A percentile compares a stretch with the other conserved stretches of the same genome.
These are phyloP conservation scores for Corinectria fuckeliana DNA, from an alignment of 2,329 filamentous ascomycete species.

Conservation along the genomic window DNA sequence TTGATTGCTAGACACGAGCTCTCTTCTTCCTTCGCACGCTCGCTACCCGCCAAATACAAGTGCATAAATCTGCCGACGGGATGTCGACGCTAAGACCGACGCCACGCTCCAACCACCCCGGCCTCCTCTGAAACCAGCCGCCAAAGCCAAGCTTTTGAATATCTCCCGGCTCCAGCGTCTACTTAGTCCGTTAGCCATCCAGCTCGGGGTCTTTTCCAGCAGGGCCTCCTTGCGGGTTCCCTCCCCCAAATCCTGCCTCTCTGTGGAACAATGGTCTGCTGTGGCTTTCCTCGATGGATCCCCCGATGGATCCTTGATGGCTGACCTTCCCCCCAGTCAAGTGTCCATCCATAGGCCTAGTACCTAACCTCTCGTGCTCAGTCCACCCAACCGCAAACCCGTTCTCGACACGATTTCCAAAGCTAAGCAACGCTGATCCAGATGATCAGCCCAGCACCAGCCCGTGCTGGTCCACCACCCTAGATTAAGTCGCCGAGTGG, in stretches of 20 bases:
- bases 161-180: constrained; percentile 12
- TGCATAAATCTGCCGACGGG: too few relatives aligned
- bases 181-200: too few relatives aligned
- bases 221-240: neutral
- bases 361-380: neutral
- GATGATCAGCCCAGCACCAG: constrained; percentile 8
- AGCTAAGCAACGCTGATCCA: constrained; percentile 1
- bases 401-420: too few relatives aligned
- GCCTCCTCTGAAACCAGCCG: constrained; percentile 34
- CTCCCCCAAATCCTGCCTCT: neutral
- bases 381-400: neutral
- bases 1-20: too few relatives aligned
- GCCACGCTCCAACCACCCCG: constrained; percentile 25
- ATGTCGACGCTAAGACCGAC: constrained; percentile 4
- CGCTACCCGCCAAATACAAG: too few relatives aligned
- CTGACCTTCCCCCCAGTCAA: neutral
- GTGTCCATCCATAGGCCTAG: neutral
- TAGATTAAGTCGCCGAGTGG: too few relatives aligned
- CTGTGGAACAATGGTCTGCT: neutral
- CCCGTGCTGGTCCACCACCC: neutral
- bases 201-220: too few relatives aligned
- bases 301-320: neutral
- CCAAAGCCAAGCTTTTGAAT: constrained; percentile 14
- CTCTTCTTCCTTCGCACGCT: too few relatives aligned
- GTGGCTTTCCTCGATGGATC: neutral